A percentile compares a stretch with the other conserved stretches of the same genome.
Conservation (phyloP, 306 rosid species). For the Mimosa pudica region DNA sequence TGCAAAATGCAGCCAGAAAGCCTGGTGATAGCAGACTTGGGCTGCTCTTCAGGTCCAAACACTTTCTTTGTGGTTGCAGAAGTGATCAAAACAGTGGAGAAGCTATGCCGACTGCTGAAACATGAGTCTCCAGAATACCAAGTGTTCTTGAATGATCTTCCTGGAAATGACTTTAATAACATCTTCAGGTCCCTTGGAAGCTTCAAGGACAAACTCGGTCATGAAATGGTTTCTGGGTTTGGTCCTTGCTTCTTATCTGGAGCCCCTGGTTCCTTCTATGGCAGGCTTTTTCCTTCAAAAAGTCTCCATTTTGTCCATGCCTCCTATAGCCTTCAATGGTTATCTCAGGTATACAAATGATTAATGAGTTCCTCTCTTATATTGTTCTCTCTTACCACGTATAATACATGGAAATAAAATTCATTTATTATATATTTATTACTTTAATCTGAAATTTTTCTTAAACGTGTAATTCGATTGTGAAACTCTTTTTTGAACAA, state of each 20-base stretch:
- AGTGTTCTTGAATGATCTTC: conserved; percentile 50
- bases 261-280: conserved; percentile 56
- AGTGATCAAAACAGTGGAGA: conserved; percentile 38
- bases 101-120: conserved; percentile 25
- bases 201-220: conserved; percentile 28
- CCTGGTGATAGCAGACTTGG: conserved; percentile 52
- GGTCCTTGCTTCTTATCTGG: conserved; percentile 51
- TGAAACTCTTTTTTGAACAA: no score
- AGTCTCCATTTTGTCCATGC: conserved; percentile 49
- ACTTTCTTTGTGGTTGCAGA: conserved; percentile 44
- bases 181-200: conserved; percentile 45
- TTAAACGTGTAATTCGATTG: no score
- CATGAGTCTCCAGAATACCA: conserved; percentile 41
- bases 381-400: not conserved
- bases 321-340: conserved; percentile 51
- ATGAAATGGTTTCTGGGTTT: conserved; percentile 12
- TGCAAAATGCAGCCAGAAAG: conserved; percentile 17
- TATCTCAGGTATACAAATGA: conserved; percentile 39
- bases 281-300: conserved; percentile 43
- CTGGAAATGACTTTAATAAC: conserved; percentile 50
- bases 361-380: no score
- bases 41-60: conserved; percentile 64
- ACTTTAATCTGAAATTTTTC: no score
- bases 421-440: no score
- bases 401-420: no score